These are phyloP conservation scores for Pseudonectria buxi DNA, from an alignment of 2,329 filamentous ascomycete genomes.

Conservation along the genomic window DNA sequence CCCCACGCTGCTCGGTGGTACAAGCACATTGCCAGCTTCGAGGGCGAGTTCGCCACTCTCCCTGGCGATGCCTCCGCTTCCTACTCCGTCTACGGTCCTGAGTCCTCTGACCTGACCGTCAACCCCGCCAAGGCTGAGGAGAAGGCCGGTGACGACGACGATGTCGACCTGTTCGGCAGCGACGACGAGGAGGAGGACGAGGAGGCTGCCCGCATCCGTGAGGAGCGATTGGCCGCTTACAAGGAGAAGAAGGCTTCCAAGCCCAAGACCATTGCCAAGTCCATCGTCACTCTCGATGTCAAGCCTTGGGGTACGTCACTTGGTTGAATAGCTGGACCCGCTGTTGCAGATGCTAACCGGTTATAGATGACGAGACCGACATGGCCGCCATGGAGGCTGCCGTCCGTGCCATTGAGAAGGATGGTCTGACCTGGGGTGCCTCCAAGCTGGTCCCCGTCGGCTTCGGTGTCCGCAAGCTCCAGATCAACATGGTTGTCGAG, in stretches of 20 bases:
- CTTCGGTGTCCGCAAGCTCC: slow-evolving; percentile 98
- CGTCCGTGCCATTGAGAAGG: slow-evolving; percentile 79
- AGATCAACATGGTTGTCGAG: slow-evolving; percentile 97
- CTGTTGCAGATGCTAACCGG: slow-evolving; percentile 15
- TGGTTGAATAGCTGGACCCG: not conserved
- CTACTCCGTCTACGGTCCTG: slow-evolving; percentile 87
- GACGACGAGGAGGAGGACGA: slow-evolving; percentile 93
- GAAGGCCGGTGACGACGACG: slow-evolving; percentile 47
- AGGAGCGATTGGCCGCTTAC: slow-evolving; percentile 89
- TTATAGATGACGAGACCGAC: slow-evolving; percentile 81
- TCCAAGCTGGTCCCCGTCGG: slow-evolving; percentile 85
- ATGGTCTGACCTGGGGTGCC: slow-evolving; percentile 93
- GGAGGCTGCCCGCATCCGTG: slow-evolving; percentile 75
- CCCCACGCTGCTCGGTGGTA: slow-evolving; percentile 96
- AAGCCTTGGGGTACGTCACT: slow-evolving; percentile 89
- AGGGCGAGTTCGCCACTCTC: slow-evolving; percentile 86
- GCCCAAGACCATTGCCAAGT: slow-evolving; percentile 90
- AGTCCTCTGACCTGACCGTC: slow-evolving; percentile 66
- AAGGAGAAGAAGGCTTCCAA: slow-evolving; percentile 95
- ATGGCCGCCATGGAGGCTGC: slow-evolving; percentile 74
- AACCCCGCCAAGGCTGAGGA: slow-evolving; percentile 72
- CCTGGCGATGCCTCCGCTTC: slow-evolving; percentile 85
- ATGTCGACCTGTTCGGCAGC: slow-evolving; percentile 88
- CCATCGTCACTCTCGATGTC: slow-evolving; percentile 88
- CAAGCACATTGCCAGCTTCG: slow-evolving; percentile 93